Base-by-base conservation (phyloP, 139 green algal genomes). In the Eudorina sp. region DNA sequence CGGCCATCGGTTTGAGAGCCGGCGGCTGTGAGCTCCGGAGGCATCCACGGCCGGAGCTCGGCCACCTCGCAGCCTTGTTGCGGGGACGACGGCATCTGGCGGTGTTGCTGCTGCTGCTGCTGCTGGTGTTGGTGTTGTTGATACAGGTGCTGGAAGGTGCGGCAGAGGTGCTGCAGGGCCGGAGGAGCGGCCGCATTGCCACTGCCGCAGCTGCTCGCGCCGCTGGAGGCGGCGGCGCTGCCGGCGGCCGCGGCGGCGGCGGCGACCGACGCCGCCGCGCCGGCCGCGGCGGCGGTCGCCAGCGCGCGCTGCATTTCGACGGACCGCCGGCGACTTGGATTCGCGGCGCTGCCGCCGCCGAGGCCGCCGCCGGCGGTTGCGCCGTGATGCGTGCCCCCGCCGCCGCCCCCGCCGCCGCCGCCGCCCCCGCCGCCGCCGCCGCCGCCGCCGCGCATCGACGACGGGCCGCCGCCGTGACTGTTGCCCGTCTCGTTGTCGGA, bases 21-120 rank as follows among this genome's bases (percentile, higher is more conserved):
- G 34, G 66, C 46, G 27, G 38, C 38, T 25, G 62, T 40, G 2
- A 34, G 62, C 62, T 72, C 62, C 6, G 62, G 16, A 11, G 11
- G n/a, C 6, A 79, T 25, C 66, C 66, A 75, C 2, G 66, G 66
- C 14, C 36, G 66, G 18, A 75, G 31, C 18, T 75, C 66, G 34
- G 66, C 25, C 11, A 55, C 14, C 4, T 19, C 70, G 7, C 23
- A 34, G 40, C 40, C 40, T 41, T 36, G 40, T 16, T 55, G 70
- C 70, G 55, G 70, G 18, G 36, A 18, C 16, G 19, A 38, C 62
- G 19, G 19, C 62, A 34, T 40, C 21, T 38, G 62, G 27, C 25
- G 66, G 16, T 75, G 66, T 46, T 75, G 66, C 31, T 75, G 66
- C 66, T 75, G 66, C 36, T 75, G 66, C 31, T 75, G 66, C 31